Evolutionary conservation across 371 early-diverging fungal species (phyloP), one percentile per base, ranked within the genome.

Genomic region (Mucor sp.): DNA sequence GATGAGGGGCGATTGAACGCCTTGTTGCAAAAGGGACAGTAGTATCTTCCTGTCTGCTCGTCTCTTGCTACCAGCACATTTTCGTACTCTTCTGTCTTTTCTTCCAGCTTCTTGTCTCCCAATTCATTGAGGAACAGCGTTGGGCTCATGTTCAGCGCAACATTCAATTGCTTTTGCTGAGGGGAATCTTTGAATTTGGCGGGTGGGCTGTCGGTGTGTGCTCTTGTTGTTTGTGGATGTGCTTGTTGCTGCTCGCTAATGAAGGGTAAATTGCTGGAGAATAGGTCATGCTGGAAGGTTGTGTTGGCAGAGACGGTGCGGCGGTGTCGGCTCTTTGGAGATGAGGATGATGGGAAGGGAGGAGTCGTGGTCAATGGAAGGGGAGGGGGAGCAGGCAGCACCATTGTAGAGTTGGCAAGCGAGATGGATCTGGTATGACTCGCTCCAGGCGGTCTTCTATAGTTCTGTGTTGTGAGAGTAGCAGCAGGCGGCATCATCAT

Each of bases 1-100:
- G 89, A 86, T 11, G 77, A 74, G 23, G 72, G 77, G 27, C 74
- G 55, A 58, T 74, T 74, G 19, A 77, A 77, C n/a, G 74, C 59
- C 63, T 77, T 77, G 39, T 67, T 63, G 43, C 77, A 74, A 55
- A 67, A 72, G 17, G 74, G 69, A 33, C 77, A 74, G 43, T 65
- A 69, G 32, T 77, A 77, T 65, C 66, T 63, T 28, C 74, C 74
- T 4, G 70, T 69, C 15, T 67, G 48, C 53, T 65, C 72, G 37
- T 72, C 72, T 65, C 72, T 68, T 35, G 62, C 64, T 11, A 67
- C 63, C 61, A 63, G 15, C n/a, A 58, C n/a, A 59, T 61, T 67
- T 19, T 71, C 65, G 19, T 64, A 50, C 32, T 60, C 63, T 33
- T 32, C 53, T 28, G 21, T 12, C 27, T 43, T 67, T 61, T 37